Evolutionary conservation across 768 basidiomycete species (phyloP), one percentile per base, ranked within the genome.

Genomic region (Auricularia sp.): DNA sequence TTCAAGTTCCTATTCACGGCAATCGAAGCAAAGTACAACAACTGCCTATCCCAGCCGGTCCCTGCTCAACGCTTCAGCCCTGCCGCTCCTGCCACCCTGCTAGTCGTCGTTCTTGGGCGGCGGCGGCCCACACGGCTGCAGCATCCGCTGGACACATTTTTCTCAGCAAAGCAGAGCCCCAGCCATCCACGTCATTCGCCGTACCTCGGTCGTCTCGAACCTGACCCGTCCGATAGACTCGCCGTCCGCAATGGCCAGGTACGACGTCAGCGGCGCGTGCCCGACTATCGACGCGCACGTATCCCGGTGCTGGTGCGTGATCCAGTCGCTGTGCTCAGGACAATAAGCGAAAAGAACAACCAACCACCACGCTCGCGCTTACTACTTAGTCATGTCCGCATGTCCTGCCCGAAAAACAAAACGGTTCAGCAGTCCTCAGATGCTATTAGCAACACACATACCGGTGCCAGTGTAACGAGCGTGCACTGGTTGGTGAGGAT

Each of bases 351-450:
- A 42, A 42, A 42, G 39, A 42, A 42, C 39, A 42, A 42, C 39
- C 7, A 42, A 42, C 39, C 33, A 47, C 43, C 14, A 34, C 8
- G 61, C 61, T 11, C 51, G 44, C 78, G 39, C 92, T 67, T 70
- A 97, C 96, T 88, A 94, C 80, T 98, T 98, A 5, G 93, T 91
- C 73, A 95, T 77, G 75, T 99, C 96, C 42, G 95, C 94, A 76
- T 99, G 95, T 35, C 96, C 94, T 93, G 65, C 36, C 29, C 29
- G 29, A 29, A 59, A 36, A 29, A 62, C 44, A 65, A 62, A 21
- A 44, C 35, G 58, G 39, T 65, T 65, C 61, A 10, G 54, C 69
- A 64, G 69, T 66, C 62, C 14, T 35, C 23, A 35, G 58, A 7
- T 2, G 39, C 39, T 42, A 0, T 14, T 51, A 43, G 29, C 42